phyloP scores from a whole-genome alignment of 139 green algal genomes.

The Yamagishiella unicocca region DNA sequence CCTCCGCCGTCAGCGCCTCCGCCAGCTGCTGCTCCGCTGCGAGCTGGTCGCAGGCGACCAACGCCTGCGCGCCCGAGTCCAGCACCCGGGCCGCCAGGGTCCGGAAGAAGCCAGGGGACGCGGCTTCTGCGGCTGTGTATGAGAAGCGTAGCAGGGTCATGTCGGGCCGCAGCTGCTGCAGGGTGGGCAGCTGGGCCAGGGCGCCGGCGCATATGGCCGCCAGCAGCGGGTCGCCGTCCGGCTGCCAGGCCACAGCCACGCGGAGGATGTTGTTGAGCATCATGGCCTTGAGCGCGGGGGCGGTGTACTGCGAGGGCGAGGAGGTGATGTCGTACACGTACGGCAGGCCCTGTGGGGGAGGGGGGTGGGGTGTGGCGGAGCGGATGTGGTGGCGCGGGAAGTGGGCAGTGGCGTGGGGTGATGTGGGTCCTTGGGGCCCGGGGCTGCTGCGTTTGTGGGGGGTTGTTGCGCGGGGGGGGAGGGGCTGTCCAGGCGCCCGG shows the following conservation, averaged over 20 bases:
- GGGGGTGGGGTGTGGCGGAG: background rate
- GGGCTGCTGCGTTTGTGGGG: no score
- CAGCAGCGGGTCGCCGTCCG: background rate
- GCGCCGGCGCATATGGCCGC: background rate
- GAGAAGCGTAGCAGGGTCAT: background rate
- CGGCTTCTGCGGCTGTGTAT: background rate
- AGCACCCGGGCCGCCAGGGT: background rate
- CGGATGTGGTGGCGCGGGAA: background rate
- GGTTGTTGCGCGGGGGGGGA: no score
- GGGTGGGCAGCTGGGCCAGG: background rate
- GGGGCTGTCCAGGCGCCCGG: no score
- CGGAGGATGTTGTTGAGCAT: background rate
- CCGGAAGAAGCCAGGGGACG: background rate
- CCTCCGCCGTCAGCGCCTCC: background rate
- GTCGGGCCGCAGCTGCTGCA: constrained; percentile 20
- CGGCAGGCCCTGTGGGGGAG: constrained; percentile 6
- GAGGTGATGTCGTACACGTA: constrained; percentile 26
- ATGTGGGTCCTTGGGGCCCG: no score
- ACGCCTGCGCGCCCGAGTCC: background rate
- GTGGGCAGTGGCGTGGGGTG: no score
- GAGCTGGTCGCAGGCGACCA: background rate
- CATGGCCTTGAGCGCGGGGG: constrained; percentile 24
- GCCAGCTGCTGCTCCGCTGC: background rate
- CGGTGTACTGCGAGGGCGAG: background rate
- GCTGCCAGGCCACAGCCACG: background rate